Percentiles rank a stretch among this genome's conserved stretches.
These are phyloP conservation scores for Carpinus viminea DNA, from an alignment of 306 rosid genomes.

Conservation along the genomic window DNA sequence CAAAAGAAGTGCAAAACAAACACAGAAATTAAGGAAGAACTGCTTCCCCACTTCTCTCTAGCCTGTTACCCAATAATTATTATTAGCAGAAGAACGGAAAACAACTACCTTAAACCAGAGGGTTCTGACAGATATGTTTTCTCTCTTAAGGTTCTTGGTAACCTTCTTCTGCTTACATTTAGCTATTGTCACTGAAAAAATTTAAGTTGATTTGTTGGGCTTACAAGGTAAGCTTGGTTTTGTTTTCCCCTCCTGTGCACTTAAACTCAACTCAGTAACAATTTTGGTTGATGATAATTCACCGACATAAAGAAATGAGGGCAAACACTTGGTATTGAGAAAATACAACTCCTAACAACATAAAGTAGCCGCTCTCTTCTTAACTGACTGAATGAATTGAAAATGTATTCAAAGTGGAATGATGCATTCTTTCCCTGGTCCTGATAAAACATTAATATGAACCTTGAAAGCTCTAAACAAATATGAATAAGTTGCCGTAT, in stretches of 20 bases:
- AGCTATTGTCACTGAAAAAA: neutral
- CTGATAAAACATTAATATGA: neutral
- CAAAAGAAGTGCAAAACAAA: neutral
- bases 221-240: neutral
- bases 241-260: neutral
- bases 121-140: neutral
- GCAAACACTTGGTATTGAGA: neutral
- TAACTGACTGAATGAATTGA: neutral
- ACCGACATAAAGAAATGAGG: neutral
- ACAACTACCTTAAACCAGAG: neutral
- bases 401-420: neutral
- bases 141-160: neutral
- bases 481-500: neutral
- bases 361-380: neutral
- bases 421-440: neutral
- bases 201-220: neutral
- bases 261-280: neutral
- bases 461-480: neutral
- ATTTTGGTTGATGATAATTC: neutral
- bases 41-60: neutral
- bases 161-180: neutral
- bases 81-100: neutral
- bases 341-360: neutral
- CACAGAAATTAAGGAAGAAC: neutral
- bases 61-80: neutral